Percentiles rank a stretch among this genome's conserved stretches.
These are phyloP conservation scores for Misopates orontium DNA, from an alignment of 257 asterid genomes.

Conservation along the genomic window DNA sequence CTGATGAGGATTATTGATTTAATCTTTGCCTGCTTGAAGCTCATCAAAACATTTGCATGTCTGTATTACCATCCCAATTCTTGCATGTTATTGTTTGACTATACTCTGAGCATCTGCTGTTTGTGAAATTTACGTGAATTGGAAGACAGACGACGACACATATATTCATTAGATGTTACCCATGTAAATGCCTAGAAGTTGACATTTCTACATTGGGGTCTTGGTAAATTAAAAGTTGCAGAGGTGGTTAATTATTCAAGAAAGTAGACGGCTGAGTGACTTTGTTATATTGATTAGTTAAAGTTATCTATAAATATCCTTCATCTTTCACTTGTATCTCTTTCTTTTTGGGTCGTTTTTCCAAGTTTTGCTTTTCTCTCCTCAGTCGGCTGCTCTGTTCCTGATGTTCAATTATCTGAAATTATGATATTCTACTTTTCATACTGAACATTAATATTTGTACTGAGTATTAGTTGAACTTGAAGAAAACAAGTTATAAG, in stretches of 20 bases:
- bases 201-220: not conserved
- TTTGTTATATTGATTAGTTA: too few species aligned
- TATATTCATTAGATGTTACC: not conserved
- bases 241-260: not conserved
- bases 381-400: not conserved
- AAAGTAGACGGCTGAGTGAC: not conserved
- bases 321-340: not conserved
- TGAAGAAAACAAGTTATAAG: too few species aligned
- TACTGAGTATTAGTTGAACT: not conserved
- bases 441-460: not conserved
- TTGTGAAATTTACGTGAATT: not conserved
- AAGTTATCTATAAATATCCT: not conserved
- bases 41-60: slow-evolving; percentile 4
- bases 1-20: not conserved
- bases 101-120: not conserved
- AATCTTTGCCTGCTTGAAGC: slow-evolving; percentile 23
- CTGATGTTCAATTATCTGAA: not conserved
- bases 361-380: not conserved
- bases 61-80: not conserved
- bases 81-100: not conserved
- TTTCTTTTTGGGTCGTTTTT: not conserved
- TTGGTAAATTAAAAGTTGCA: not conserved
- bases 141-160: not conserved
- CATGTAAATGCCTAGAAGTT: not conserved
- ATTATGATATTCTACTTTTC: not conserved